These are phyloP conservation scores for Alnus glutinosa DNA, from an alignment of 306 rosid genomes.

Conservation along the genomic window DNA sequence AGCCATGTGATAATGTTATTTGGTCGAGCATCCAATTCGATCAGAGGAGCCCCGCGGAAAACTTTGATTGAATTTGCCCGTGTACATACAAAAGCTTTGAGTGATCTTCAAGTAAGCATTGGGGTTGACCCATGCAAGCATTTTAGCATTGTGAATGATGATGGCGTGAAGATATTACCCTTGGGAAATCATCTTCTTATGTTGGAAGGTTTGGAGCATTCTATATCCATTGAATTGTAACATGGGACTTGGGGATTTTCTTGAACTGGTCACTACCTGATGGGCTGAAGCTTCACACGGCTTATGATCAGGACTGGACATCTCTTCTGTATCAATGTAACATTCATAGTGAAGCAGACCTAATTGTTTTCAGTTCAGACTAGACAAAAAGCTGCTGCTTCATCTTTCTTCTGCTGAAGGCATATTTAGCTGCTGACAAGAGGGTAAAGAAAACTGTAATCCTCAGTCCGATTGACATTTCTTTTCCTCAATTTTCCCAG, in stretches of 20 bases:
- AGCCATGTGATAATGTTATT: slow-evolving; percentile 73
- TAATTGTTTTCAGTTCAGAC: not conserved
- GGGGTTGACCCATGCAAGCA: slow-evolving; percentile 74
- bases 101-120: slow-evolving; percentile 44
- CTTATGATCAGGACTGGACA: not conserved
- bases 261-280: not conserved
- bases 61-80: slow-evolving; percentile 44
- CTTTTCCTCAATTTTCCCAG: no score
- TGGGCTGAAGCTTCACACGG: not conserved
- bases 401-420: not conserved
- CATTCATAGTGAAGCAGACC: not conserved
- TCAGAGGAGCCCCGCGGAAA: slow-evolving; percentile 37
- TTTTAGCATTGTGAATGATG: slow-evolving; percentile 64
- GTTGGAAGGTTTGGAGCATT: slow-evolving; percentile 59
- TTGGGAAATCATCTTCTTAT: slow-evolving; percentile 56
- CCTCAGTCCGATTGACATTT: not conserved
- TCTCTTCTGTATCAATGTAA: not conserved
- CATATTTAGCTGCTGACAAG: not conserved
- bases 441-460: not conserved
- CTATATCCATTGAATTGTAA: slow-evolving; percentile 46
- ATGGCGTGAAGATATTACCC: slow-evolving; percentile 64
- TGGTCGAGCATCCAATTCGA: slow-evolving; percentile 35
- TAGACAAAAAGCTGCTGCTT: not conserved
- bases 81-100: slow-evolving; percentile 23
- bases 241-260: not conserved